Evolutionary conservation across 495 filamentous ascomycete species (phyloP), one percentile per base, ranked within the genome.

Genomic region (Xylaria longipes): DNA sequence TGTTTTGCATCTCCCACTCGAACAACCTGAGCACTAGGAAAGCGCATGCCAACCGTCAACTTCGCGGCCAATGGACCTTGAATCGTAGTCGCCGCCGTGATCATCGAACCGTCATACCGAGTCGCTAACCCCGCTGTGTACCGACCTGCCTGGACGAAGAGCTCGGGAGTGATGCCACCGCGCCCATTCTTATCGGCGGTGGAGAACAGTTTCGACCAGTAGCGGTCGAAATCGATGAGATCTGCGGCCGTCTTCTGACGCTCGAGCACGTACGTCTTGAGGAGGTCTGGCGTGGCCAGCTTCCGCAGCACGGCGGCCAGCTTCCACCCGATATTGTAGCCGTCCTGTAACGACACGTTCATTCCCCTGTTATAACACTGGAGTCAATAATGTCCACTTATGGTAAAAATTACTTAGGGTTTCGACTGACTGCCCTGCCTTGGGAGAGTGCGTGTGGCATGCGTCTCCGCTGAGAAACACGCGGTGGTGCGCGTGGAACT

Each of bases 321-420:
- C 79, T 96, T 95, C 93, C 92, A 95, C 25, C 92, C 92, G 45
- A 94, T 87, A 68, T 96, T 94, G 74, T 87, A 82, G 0, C 82
- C 83, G 58, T 85, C 83, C 27, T 85, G 83, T 54, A 85, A 82
- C 46, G 84, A 87, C 46, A 91, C 85, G 58, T 94, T 94, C 90
- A 93, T 91, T 2, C 91, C n/a, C n/a, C n/a, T n/a, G n/a, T n/a
- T 46, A n/a, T 6, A 46, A 17, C 17, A 5, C 45, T 46, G 17
- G 17, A n/a, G 45, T 46, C n/a, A n/a, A n/a, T n/a, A n/a, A n/a
- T n/a, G n/a, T n/a, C n/a, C n/a, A n/a, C n/a, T n/a, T n/a, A n/a
- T n/a, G n/a, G n/a, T n/a, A n/a, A n/a, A n/a, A n/a, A n/a, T n/a
- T n/a, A n/a, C n/a, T n/a, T n/a, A n/a, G n/a, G n/a, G n/a, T n/a